Evolutionary conservation across 371 early-diverging fungal species (phyloP).

Genomic region (Choanephora cucurbitarum): DNA sequence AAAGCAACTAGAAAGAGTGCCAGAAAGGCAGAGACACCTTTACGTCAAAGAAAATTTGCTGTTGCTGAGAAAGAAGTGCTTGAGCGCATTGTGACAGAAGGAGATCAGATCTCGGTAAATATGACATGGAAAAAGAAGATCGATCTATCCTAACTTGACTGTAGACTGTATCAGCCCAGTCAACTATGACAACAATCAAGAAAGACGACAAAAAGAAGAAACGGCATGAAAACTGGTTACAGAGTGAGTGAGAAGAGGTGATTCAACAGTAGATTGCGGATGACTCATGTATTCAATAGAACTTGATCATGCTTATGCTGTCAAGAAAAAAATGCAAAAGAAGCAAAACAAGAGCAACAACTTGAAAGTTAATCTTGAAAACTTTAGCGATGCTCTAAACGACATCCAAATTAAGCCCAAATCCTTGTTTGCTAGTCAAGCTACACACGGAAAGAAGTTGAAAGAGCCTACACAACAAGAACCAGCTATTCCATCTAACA

Average conservation of each 20-base stretch:
- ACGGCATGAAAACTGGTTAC: slow-evolving; percentile 61
- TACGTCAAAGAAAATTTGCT: slow-evolving; percentile 28
- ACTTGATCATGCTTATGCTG: slow-evolving; percentile 53
- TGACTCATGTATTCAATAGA: slow-evolving; percentile 28
- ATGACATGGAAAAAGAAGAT: not conserved
- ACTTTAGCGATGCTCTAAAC: slow-evolving; percentile 49
- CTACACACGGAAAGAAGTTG: slow-evolving; percentile 19
- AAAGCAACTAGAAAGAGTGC: slow-evolving; percentile 43
- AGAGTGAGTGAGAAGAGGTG: slow-evolving; percentile 38
- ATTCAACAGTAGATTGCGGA: no score
- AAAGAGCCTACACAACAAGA: slow-evolving; percentile 8
- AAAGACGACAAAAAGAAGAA: slow-evolving; percentile 56
- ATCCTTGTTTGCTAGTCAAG: slow-evolving; percentile 20
- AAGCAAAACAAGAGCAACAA: slow-evolving; percentile 38
- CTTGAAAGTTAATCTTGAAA: slow-evolving; percentile 35
- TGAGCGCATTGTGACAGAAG: slow-evolving; percentile 22
- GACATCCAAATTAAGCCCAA: slow-evolving; percentile 32
- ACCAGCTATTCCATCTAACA: slow-evolving; percentile 29
- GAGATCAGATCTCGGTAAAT: slow-evolving; percentile 16
- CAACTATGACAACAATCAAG: slow-evolving; percentile 24
- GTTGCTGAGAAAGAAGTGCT: slow-evolving; percentile 26
- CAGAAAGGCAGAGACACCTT: slow-evolving; percentile 17
- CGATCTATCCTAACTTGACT: slow-evolving; percentile 1
- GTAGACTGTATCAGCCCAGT: slow-evolving; percentile 21
- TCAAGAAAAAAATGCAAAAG: slow-evolving; percentile 50